Base-by-base conservation (phyloP, 176 grass and related monocot species). In the Olyra latifolia region DNA sequence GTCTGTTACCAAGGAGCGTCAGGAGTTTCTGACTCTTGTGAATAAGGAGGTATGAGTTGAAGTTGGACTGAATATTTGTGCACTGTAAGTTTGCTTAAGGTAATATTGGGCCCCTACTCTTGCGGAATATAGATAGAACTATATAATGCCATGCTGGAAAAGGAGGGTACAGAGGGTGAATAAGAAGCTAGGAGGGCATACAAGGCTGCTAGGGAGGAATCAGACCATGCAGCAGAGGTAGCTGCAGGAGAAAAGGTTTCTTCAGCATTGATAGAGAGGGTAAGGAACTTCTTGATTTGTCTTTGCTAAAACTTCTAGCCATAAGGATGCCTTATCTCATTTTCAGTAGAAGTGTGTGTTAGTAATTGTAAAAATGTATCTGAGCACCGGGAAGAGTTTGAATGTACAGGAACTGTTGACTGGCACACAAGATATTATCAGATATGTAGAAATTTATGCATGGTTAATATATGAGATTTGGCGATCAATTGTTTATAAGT, bases 1-100 rank as follows among this genome's bases (percentile, higher is more conserved):
- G 95, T 98, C 92, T 73, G 95, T 94, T 74, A 85, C 84, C 64
- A 91, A 86, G 80, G 95, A 98, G 42, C 89, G 95, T 11, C 80
- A 98, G 66, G 95, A 98, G 63, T 98, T 98, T 83, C 87, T 98
- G 66, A 82, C 81, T 64, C 92, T 98, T 83, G 95, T 98, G 47
- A 93, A 94, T 82, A 94, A 98, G 49, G 95, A 98, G 95, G 95
- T 98, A 86, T 25, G 52, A 19, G 24, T 85, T 42, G 25, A 57
- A 25, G 48, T 29, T 71, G 19, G 23, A 77, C 87, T 50, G 7
- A 53, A 69, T 24, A 63, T 80, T 61, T 45, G 29, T 47, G 20
- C 44, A 32, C 24, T 45, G 35, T 69, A 13, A 84, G 9, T 52
- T 89, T 84, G 69, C 69, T 66, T 58, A 47, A 75, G 28, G 42